Percentiles rank a stretch among this genome's conserved stretches.
Evolutionary conservation across 2,329 filamentous ascomycete species (phyloP).

Genomic region (Aureobasidium sp.): DNA sequence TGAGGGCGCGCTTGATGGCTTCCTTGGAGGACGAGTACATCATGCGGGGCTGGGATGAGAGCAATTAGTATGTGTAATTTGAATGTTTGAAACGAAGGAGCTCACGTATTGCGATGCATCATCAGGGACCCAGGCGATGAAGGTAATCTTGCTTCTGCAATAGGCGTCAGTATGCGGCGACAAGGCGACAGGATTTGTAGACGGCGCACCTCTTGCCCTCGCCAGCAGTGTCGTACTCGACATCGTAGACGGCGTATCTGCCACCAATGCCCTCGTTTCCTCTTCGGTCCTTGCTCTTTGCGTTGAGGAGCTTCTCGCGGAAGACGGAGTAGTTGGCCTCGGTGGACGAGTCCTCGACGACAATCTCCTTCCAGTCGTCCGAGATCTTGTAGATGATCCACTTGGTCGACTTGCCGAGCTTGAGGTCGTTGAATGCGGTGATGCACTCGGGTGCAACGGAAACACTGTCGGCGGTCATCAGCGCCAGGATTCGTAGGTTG

Average conservation of each 20-base stretch:
- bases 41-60: conserved; percentile 59
- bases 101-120: conserved; percentile 69
- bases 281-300: conserved; percentile 62
- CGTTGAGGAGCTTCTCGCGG: conserved; percentile 66
- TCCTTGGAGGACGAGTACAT: conserved; percentile 85
- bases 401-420: conserved; percentile 69
- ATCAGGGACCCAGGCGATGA: conserved; percentile 75
- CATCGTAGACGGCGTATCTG: conserved; percentile 79
- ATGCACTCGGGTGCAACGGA: conserved; percentile 64
- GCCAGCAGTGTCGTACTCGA: conserved; percentile 66
- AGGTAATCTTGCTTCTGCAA: conserved; percentile 62
- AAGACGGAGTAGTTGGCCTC: conserved; percentile 63
- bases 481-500: not conserved
- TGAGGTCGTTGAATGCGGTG: conserved; percentile 66
- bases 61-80: not conserved
- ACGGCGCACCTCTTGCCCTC: conserved; percentile 52
- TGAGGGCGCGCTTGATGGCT: conserved; percentile 70
- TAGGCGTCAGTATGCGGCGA: not conserved
- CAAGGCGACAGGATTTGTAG: not conserved
- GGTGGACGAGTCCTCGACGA: conserved; percentile 64
- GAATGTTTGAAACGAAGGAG: conserved; percentile 13
- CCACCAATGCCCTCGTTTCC: conserved; percentile 53
- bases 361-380: conserved; percentile 74
- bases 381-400: conserved; percentile 85
- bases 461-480: conserved; percentile 45